phyloP scores from a whole-genome alignment of 179 eudicot genomes.

The Silene vulgaris region DNA sequence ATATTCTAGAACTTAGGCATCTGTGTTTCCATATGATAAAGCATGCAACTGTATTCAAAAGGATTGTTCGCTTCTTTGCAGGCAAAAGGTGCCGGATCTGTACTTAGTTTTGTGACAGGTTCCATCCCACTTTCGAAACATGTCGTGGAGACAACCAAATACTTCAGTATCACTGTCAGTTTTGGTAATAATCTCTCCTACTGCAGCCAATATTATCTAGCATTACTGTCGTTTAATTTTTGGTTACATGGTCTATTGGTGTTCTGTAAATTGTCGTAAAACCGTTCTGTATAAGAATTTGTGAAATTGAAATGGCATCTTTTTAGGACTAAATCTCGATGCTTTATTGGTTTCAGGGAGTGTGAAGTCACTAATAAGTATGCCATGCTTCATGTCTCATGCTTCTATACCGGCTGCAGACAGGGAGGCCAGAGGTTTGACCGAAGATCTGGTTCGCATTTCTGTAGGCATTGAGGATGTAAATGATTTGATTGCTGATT shows the following conservation, averaged over 20 bases:
- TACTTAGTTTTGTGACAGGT: slow-evolving; percentile 86
- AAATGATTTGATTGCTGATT: slow-evolving; percentile 74
- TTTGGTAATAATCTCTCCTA: slow-evolving; percentile 51
- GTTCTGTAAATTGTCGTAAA: too few relatives aligned
- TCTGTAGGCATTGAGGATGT: slow-evolving; percentile 95
- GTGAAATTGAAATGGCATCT: not conserved
- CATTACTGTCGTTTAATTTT: not conserved
- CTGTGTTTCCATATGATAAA: not conserved
- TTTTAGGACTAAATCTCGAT: not conserved
- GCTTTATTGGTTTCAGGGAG: slow-evolving; percentile 50
- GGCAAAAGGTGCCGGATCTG: slow-evolving; percentile 98
- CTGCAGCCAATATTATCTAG: not conserved
- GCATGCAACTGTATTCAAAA: not conserved
- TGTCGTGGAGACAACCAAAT: slow-evolving; percentile 73
- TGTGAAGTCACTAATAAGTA: slow-evolving; percentile 91
- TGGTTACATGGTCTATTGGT: too few relatives aligned
- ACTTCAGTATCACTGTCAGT: slow-evolving; percentile 90
- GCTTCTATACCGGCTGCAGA: slow-evolving; percentile 75
- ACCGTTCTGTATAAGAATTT: not conserved
- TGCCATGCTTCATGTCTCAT: slow-evolving; percentile 99
- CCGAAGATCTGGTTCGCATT: slow-evolving; percentile 86
- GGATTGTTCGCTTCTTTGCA: slow-evolving; percentile 31
- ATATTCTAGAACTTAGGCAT: not conserved
- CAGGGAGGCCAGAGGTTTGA: slow-evolving; percentile 79
- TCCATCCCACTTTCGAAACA: slow-evolving; percentile 81